Percentiles rank a stretch among this genome's conserved stretches.
These are phyloP conservation scores for Tolypocladium pustulatum DNA, from an alignment of 2,329 filamentous ascomycete species.

Conservation along the genomic window DNA sequence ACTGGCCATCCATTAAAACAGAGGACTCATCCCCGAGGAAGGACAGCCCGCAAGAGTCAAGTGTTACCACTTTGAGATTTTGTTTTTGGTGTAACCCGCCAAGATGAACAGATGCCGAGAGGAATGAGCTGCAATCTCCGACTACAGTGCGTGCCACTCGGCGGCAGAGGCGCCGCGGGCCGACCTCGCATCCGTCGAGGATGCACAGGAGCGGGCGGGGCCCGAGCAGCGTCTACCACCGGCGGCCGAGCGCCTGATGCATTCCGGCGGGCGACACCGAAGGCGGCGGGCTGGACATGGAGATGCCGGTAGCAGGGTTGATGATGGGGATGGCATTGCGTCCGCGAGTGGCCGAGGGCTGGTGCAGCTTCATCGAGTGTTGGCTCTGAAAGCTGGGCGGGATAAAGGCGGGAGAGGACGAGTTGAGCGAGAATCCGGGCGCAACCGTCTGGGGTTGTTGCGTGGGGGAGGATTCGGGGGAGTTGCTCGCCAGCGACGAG, in stretches of 20 bases:
- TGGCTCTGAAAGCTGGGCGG: slow-evolving; percentile 57
- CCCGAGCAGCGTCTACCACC: slow-evolving; percentile 35
- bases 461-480: slow-evolving; percentile 81
- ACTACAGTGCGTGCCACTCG: slow-evolving; percentile 23
- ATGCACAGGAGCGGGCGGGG: slow-evolving; percentile 16
- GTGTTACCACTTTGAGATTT: slow-evolving; percentile 29
- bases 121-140: slow-evolving; percentile 25
- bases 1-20: slow-evolving; percentile 13
- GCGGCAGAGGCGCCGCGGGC: slow-evolving; percentile 24
- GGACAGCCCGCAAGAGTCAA: slow-evolving; percentile 24
- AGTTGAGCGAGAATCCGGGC: slow-evolving; percentile 65
- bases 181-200: slow-evolving; percentile 19
- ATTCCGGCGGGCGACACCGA: slow-evolving; percentile 54
- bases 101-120: slow-evolving; percentile 36
- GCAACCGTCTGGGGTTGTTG: slow-evolving; percentile 75
- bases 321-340: slow-evolving; percentile 97
- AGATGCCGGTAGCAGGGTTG: slow-evolving; percentile 83
- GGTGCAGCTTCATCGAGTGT: slow-evolving; percentile 71
- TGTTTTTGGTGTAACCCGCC: slow-evolving; percentile 33
- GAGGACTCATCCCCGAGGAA: slow-evolving; percentile 22
- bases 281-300: slow-evolving; percentile 78
- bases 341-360: slow-evolving; percentile 77
- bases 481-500: slow-evolving; percentile 89
- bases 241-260: slow-evolving; percentile 41
- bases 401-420: slow-evolving; percentile 54